Base-by-base conservation (phyloP, 2,329 filamentous ascomycete species). In the Lomentospora prolificans region DNA sequence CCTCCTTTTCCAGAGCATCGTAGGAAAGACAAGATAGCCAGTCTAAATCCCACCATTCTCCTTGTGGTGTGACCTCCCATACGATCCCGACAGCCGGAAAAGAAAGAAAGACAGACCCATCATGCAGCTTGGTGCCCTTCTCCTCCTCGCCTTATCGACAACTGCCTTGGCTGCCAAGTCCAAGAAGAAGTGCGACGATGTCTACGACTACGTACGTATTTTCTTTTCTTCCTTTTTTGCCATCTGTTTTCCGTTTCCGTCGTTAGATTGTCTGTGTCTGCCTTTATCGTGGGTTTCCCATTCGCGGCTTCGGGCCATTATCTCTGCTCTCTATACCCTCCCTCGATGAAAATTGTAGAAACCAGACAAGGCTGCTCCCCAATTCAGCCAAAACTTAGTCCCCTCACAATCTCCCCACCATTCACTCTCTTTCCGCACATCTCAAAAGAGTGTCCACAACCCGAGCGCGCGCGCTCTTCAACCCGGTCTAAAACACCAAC, bases 201-300 rank as follows among this genome's bases (percentile, higher is more conserved):
- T 60, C 17, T 64, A 61, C 31, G 62, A 64, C 60, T 64, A 64
- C 50, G 62, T 63, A 57, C 44, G 62, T 63, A 57, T 53, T 56
- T 19, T 17, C 17, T n/a, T 25, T 27, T n/a, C 17, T 31, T 46
- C 30, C 12, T 24, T 9, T 2, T 48, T 4, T n/a, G 3, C 27
- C 3, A 3, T 33, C 30, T 33, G 6, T 33, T 33, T 33, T 12
- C 12, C 12, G 12, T 33, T 33, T 33, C 30, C 30, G 30, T 7
- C 7, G 30, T 6, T 12, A 7, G 6, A 12, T 12, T 33, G 6
- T 33, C 30, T 33, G n/a, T 33, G 30, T 33, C 12, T 33, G 6
- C 30, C 12, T 33, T 33, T 12, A 6, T 33, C 30, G 30, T 12
- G 30, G 30, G 30, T n/a, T n/a, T n/a, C n/a, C n/a, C n/a, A n/a